Conservation (phyloP, 352 stramenopile genomes). For the Aphanomyces cochlioides region DNA sequence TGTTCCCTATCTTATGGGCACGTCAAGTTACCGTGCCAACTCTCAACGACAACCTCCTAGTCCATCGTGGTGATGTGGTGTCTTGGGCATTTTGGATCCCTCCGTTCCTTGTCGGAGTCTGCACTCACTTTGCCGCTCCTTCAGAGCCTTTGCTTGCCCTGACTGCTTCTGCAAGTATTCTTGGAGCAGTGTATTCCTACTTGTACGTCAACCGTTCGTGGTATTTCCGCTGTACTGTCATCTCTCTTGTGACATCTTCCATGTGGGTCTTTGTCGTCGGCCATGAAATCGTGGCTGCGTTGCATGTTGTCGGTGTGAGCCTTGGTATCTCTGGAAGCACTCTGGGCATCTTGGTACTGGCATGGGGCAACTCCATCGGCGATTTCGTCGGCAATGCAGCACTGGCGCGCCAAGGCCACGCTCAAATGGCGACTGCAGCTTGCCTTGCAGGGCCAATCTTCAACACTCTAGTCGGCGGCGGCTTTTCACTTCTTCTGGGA, state of each 20-base stretch:
- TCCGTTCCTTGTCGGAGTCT: slow-evolving; percentile 9
- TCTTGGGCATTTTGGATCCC: slow-evolving; percentile 15
- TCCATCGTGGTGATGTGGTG: background rate
- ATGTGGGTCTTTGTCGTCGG: slow-evolving; percentile 28
- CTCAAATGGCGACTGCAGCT: slow-evolving; percentile 50
- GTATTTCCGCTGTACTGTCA: background rate
- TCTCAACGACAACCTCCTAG: slow-evolving; percentile 45
- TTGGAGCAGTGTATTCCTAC: slow-evolving; percentile 1
- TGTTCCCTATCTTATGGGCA: slow-evolving; percentile 60
- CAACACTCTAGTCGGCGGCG: slow-evolving; percentile 39
- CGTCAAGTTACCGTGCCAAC: slow-evolving; percentile 68
- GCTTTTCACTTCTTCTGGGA: slow-evolving; percentile 31
- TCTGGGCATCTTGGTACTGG: slow-evolving; percentile 83
- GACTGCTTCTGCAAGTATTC: background rate
- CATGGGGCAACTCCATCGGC: slow-evolving; percentile 84
- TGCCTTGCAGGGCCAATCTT: slow-evolving; percentile 43
- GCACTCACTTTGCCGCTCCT: background rate
- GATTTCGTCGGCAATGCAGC: slow-evolving; percentile 85
- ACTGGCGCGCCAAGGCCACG: slow-evolving; percentile 76
- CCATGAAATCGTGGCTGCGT: slow-evolving; percentile 28
- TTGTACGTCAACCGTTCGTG: background rate
- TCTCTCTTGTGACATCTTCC: slow-evolving; percentile 8
- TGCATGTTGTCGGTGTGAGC: slow-evolving; percentile 57
- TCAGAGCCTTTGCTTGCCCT: background rate
- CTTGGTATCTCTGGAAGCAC: slow-evolving; percentile 60